A percentile compares a stretch with the other conserved stretches of the same genome.
Conservation (phyloP, 2,329 filamentous ascomycete genomes). For the Tolypocladium capitatum region DNA sequence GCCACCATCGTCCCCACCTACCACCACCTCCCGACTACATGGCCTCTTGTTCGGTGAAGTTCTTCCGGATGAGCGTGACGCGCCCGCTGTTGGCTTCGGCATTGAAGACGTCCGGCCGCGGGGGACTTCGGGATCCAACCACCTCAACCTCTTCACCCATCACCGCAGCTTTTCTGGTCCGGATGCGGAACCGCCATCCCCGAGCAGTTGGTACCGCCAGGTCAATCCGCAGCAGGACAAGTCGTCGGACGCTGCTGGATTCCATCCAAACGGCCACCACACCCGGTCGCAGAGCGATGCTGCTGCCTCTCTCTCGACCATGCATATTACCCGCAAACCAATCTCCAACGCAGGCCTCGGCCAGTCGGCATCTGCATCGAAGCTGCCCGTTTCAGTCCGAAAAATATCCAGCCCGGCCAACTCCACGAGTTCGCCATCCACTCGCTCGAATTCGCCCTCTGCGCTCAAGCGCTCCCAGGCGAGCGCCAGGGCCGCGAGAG, state of each 20-base stretch:
- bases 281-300: conserved; percentile 49
- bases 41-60: conserved; percentile 66
- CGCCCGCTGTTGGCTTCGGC: conserved; percentile 43
- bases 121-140: conserved; percentile 59
- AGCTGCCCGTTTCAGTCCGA: conserved; percentile 31
- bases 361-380: conserved; percentile 22
- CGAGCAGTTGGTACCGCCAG: conserved; percentile 51
- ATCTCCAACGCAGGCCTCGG: conserved; percentile 13
- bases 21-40: conserved; percentile 22
- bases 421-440: conserved; percentile 36
- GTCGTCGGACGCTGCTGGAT: conserved; percentile 8
- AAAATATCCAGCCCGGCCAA: conserved; percentile 30
- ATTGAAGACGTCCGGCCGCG: conserved; percentile 40
- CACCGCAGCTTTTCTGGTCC: conserved; percentile 43
- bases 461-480: conserved; percentile 27
- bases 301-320: conserved; percentile 21
- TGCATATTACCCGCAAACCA: conserved; percentile 19
- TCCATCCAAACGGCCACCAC: conserved; percentile 22
- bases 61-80: conserved; percentile 42
- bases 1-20: conserved; percentile 20
- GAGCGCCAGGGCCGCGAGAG: conserved; percentile 26
- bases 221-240: conserved; percentile 13
- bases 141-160: conserved; percentile 35
- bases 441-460: conserved; percentile 43
- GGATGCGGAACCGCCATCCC: conserved; percentile 47